These are phyloP conservation scores for Fraxinus anomala DNA, from an alignment of 257 asterid genomes.

Conservation along the genomic window DNA sequence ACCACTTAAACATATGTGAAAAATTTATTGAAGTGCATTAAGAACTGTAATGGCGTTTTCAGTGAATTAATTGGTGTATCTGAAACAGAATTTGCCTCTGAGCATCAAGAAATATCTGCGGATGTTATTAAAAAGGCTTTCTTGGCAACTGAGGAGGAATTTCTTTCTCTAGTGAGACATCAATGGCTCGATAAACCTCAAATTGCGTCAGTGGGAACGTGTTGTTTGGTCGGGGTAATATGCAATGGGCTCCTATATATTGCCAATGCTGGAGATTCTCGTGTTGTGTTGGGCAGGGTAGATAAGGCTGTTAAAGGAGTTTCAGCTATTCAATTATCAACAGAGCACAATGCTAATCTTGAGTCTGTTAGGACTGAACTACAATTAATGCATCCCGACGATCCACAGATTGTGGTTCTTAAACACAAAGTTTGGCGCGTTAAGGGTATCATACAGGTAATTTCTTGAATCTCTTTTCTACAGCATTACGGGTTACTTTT, in stretches of 20 bases:
- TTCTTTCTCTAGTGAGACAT: constrained; percentile 66
- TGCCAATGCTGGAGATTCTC: constrained; percentile 95
- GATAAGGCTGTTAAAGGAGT: constrained; percentile 58
- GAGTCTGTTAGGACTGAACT: constrained; percentile 83
- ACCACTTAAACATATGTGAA: neutral
- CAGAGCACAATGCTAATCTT: constrained; percentile 78
- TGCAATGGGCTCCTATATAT: constrained; percentile 69
- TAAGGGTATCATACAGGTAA: constrained; percentile 94
- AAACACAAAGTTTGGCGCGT: constrained; percentile 97
- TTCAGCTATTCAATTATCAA: constrained; percentile 67
- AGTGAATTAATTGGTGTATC: constrained; percentile 19
- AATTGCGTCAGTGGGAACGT: constrained; percentile 87
- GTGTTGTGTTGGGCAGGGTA: constrained; percentile 76
- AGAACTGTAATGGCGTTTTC: neutral
- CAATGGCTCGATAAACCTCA: constrained; percentile 79
- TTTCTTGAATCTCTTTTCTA: neutral
- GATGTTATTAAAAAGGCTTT: constrained; percentile 70
- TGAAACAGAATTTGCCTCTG: constrained; percentile 63
- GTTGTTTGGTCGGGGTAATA: constrained; percentile 89
- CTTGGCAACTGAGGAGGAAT: constrained; percentile 88
- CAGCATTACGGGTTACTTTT: too few species aligned
- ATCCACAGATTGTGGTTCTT: constrained; percentile 75
- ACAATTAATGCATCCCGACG: constrained; percentile 69
- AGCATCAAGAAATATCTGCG: constrained; percentile 68
- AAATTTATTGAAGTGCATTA: neutral